Evolutionary conservation across 306 rosid genomes (phyloP), one percentile per base, ranked within the genome.

Genomic region (Cercis canadensis): DNA sequence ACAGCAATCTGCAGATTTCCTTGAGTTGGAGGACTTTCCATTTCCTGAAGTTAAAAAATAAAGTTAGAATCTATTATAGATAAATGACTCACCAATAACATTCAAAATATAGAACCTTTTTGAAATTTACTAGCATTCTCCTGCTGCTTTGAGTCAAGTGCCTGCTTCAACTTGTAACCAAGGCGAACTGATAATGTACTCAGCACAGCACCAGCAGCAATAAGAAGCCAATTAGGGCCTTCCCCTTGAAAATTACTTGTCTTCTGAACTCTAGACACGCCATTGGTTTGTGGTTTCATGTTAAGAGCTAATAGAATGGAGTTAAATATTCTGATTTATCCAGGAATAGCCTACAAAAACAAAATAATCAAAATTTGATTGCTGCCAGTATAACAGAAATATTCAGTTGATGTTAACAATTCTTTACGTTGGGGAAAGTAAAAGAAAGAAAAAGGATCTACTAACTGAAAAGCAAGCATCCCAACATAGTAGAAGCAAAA

Each of bases 151-250:
- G 82, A 72, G 74, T 94, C 96, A 63, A 86, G 76, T 14, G 82
- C 92, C 71, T 93, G 98, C 79, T 86, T 93, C 83, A 90, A 84
- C 81, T 88, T 93, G 96, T 71, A 90, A 67, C 97, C 93, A 57
- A 90, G 85, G 21, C 98, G 96, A 61, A 93, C 45, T 3, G 98
- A 93, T 70, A 90, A 64, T 0, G 94, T 84, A 75, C 96, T 93
- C 75, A 93, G 78, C 81, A 93, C 76, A 70, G 94, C 98, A 74
- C 96, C 96, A 2, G 94, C 97, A 49, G 96, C 98, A 84, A 93
- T 87, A 56, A 93, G 84, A 67, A 93, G 70, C 98, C 96, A 93
- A 62, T 86, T 85, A 57, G 88, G 83, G 19, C 97, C 96, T 67
- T 90, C 90, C 13, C 75, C 82, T 49, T 78, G 87, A 65, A 37